These are phyloP conservation scores for Globisporangium sylvaticum DNA, from an alignment of 352 stramenopile genomes.

Conservation along the genomic window DNA sequence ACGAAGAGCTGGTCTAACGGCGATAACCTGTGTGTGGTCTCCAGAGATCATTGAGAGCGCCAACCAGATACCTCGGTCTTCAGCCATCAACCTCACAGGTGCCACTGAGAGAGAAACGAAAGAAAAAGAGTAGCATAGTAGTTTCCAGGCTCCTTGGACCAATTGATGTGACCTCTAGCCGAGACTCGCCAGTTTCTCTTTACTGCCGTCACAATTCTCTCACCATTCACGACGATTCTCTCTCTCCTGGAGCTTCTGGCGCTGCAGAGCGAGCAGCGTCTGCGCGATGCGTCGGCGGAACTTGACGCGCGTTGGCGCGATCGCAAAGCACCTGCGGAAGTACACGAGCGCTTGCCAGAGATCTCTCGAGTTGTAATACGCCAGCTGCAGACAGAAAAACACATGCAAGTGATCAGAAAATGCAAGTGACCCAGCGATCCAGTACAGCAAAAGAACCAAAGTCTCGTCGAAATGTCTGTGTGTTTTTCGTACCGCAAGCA, in stretches of 20 bases:
- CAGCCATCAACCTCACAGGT: background rate
- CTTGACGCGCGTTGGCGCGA: slow-evolving; percentile 40
- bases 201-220: background rate
- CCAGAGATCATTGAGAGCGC: background rate
- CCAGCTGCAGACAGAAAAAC: slow-evolving; percentile 27
- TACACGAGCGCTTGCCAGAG: slow-evolving; percentile 42
- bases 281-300: slow-evolving; percentile 43
- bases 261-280: slow-evolving; percentile 41
- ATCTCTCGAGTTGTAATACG: slow-evolving; percentile 24
- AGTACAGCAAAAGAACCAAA: background rate
- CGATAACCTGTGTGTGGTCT: background rate
- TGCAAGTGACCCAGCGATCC: background rate
- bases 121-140: background rate
- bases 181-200: background rate
- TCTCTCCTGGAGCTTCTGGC: slow-evolving; percentile 1
- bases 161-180: background rate
- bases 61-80: background rate
- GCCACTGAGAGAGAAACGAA: background rate
- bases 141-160: background rate
- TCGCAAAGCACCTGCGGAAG: slow-evolving; percentile 40
- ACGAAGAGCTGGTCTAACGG: background rate
- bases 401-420: background rate
- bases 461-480: background rate
- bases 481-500: slow-evolving; percentile 46
- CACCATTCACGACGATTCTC: background rate